Conservation (phyloP, 2,329 filamentous ascomycete genomes). For the Calonectria multiphialidica region DNA sequence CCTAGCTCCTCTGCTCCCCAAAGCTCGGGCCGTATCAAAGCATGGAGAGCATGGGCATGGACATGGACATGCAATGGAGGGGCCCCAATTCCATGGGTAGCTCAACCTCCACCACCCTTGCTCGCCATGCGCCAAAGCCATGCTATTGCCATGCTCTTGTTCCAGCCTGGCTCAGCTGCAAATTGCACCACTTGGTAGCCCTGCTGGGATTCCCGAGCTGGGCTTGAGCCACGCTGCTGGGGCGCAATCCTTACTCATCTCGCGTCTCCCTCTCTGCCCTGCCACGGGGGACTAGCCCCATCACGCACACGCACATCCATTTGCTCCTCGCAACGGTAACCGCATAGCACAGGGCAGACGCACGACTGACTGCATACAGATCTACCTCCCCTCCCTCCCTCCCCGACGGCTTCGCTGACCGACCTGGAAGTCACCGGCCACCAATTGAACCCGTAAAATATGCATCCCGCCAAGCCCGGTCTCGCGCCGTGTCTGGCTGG, state of each 20-base stretch:
- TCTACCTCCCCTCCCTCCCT: background rate
- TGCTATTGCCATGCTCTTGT: slow-evolving; percentile 14
- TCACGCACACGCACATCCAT: background rate
- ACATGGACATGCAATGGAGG: background rate
- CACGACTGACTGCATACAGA: slow-evolving; percentile 12
- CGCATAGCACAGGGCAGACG: background rate
- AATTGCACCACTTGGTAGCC: slow-evolving; percentile 6
- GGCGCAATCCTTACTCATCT: slow-evolving; percentile 22
- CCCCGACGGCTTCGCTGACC: slow-evolving; percentile 2
- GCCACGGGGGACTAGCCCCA: slow-evolving; percentile 6
- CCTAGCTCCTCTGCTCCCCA: background rate
- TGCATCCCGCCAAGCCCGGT: slow-evolving; percentile 19
- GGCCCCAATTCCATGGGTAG: background rate
- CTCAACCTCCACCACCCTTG: slow-evolving; percentile 11
- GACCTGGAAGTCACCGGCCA: slow-evolving; percentile 3
- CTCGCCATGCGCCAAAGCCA: slow-evolving; percentile 17
- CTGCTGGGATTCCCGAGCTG: slow-evolving; percentile 15
- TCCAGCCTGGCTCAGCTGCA: slow-evolving; percentile 9
- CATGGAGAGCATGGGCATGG: background rate
- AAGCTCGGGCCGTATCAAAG: background rate
- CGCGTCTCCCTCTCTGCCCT: slow-evolving; percentile 19
- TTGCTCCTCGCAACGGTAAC: background rate
- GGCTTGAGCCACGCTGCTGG: slow-evolving; percentile 13
- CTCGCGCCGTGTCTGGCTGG: background rate
- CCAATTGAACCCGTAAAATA: slow-evolving; percentile 14